These are phyloP conservation scores for Rhodotorula sp. DNA, from an alignment of 1,284 basidiomycete species.

Conservation along the genomic window DNA sequence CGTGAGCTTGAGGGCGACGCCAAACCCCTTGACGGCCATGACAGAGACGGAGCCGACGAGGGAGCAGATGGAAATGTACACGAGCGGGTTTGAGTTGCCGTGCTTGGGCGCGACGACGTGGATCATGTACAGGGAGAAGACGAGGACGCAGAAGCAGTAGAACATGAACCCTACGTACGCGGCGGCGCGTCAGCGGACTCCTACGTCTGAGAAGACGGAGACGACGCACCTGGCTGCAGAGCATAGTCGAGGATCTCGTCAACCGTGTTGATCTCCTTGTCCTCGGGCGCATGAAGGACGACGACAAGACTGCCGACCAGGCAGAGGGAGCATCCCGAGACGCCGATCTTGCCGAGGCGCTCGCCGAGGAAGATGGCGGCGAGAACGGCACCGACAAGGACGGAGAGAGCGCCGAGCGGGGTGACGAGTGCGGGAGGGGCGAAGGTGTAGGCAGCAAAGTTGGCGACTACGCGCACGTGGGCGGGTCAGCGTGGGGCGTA, in stretches of 20 bases:
- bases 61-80: slow-evolving; percentile 93
- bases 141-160: slow-evolving; percentile 81
- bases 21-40: slow-evolving; percentile 96
- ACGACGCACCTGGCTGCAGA: slow-evolving; percentile 76
- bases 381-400: slow-evolving; percentile 83
- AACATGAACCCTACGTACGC: slow-evolving; percentile 72
- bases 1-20: slow-evolving; percentile 93
- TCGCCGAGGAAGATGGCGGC: slow-evolving; percentile 65
- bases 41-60: slow-evolving; percentile 82
- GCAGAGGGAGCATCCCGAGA: slow-evolving; percentile 89
- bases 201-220: not conserved
- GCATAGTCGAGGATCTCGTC: slow-evolving; percentile 92
- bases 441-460: slow-evolving; percentile 98
- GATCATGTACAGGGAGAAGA: slow-evolving; percentile 84
- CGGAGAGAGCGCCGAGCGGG: slow-evolving; percentile 90
- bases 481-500: not conserved
- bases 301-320: slow-evolving; percentile 89
- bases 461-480: slow-evolving; percentile 69
- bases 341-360: slow-evolving; percentile 88
- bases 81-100: slow-evolving; percentile 82
- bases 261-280: slow-evolving; percentile 89
- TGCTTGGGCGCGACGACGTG: slow-evolving; percentile 82
- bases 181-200: not conserved
- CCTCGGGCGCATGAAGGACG: slow-evolving; percentile 93
- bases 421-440: slow-evolving; percentile 97